phyloP scores from a whole-genome alignment of 495 filamentous ascomycete genomes.

The Cryomyces antarcticus region DNA sequence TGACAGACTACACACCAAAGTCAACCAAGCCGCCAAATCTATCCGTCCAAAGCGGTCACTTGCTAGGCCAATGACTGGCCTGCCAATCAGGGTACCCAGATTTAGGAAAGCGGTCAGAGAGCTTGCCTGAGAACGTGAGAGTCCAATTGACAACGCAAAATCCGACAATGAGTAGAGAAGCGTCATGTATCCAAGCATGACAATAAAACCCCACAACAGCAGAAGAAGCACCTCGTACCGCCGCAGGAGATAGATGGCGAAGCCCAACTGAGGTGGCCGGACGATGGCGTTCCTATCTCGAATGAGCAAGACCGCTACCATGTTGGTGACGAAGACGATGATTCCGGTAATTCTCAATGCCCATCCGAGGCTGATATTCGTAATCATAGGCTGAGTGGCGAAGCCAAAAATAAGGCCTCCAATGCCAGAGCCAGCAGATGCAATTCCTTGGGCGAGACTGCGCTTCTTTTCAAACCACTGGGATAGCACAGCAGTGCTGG shows the following conservation, averaged over 20 bases:
- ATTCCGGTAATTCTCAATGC: constrained; percentile 48
- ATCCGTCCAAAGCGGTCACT: constrained; percentile 50
- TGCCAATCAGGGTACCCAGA: constrained; percentile 38
- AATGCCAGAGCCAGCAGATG: constrained; percentile 52
- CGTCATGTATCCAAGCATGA: constrained; percentile 51
- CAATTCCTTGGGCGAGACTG: constrained; percentile 53
- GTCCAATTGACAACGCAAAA: constrained; percentile 42
- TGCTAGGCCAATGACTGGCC: constrained; percentile 45
- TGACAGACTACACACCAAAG: constrained; percentile 35
- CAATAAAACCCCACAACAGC: constrained; percentile 47
- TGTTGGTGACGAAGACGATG: constrained; percentile 34
- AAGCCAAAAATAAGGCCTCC: constrained; percentile 42
- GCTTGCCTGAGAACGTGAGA: constrained; percentile 43
- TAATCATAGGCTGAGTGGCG: constrained; percentile 36
- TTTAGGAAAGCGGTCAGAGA: constrained; percentile 54
- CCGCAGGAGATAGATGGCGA: constrained; percentile 36
- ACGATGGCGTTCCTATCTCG: constrained; percentile 39
- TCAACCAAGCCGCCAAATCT: constrained; percentile 41
- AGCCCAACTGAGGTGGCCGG: constrained; percentile 25
- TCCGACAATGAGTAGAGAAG: constrained; percentile 53
- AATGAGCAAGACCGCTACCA: constrained; percentile 34
- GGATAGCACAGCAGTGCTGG: constrained; percentile 44
- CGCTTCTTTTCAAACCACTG: constrained; percentile 61
- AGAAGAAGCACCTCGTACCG: constrained; percentile 24
- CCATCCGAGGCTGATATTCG: constrained; percentile 37